phyloP scores from a whole-genome alignment of 1,139 yeast genomes.

The Debaryomyces nepalensis region DNA sequence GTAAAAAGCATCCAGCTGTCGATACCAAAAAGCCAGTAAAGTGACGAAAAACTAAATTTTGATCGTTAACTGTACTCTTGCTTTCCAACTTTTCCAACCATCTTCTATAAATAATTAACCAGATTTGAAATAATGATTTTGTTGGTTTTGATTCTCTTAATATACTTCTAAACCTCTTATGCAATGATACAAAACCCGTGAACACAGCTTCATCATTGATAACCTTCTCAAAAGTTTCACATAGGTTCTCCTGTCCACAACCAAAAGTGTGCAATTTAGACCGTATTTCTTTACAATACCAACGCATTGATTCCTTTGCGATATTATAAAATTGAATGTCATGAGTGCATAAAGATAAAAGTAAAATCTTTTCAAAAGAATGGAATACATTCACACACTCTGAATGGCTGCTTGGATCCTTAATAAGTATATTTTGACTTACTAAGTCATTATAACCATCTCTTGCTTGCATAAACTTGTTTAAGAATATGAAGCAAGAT shows the following conservation, averaged over 20 bases:
- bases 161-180: constrained; percentile 64
- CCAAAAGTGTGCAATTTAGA: constrained; percentile 12
- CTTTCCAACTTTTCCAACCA: constrained; percentile 49
- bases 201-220: constrained; percentile 63
- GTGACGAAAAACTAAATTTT: constrained; percentile 55
- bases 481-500: constrained; percentile 42
- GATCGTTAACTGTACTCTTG: constrained; percentile 31
- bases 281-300: constrained; percentile 46
- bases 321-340: constrained; percentile 60
- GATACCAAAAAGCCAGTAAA: constrained; percentile 66
- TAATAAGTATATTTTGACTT: constrained; percentile 28
- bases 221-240: constrained; percentile 53
- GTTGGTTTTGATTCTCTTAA: constrained; percentile 64
- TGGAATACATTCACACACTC: constrained; percentile 28
- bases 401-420: constrained; percentile 18
- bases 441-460: constrained; percentile 28
- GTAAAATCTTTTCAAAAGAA: constrained; percentile 49
- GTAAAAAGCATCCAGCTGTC: constrained; percentile 57
- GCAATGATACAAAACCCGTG: constrained; percentile 78
- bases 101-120: constrained; percentile 61
- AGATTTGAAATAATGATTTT: constrained; percentile 60
- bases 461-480: constrained; percentile 32
- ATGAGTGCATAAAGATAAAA: constrained; percentile 59
- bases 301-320: constrained; percentile 52
- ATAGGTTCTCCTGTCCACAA: constrained; percentile 28